Percentiles rank a stretch among this genome's conserved stretches.
Conservation (phyloP, 1,284 basidiomycete species). For the Serendipita sp. region DNA sequence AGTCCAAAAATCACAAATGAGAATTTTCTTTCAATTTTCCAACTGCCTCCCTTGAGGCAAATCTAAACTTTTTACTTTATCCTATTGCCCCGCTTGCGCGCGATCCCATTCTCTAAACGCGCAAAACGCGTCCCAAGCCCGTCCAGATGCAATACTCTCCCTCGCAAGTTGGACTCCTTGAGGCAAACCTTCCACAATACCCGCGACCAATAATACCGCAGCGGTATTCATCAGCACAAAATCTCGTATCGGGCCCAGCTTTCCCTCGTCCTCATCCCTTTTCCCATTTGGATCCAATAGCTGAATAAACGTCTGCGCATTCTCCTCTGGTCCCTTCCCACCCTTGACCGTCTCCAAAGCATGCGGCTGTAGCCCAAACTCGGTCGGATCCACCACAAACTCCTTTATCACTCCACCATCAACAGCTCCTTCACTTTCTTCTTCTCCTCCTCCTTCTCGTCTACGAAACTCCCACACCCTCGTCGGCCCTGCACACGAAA, state of each 20-base stretch:
- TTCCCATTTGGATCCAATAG: slow-evolving; percentile 38
- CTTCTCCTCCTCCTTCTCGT: slow-evolving; percentile 29
- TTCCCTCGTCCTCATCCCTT: slow-evolving; percentile 13
- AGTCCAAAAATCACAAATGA: too few relatives aligned
- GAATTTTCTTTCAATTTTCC: too few relatives aligned
- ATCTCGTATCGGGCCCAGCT: slow-evolving; percentile 48
- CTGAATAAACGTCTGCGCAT: slow-evolving; percentile 49
- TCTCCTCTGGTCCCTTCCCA: slow-evolving; percentile 50
- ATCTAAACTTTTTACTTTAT: too few relatives aligned
- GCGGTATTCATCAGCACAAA: slow-evolving; percentile 81
- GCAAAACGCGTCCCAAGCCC: slow-evolving; percentile 59
- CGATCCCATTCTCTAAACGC: slow-evolving; percentile 28
- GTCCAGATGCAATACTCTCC: slow-evolving; percentile 57
- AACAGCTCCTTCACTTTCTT: slow-evolving; percentile 24
- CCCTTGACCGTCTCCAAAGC: slow-evolving; percentile 59
- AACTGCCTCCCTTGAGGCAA: too few relatives aligned
- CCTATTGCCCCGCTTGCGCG: too few relatives aligned
- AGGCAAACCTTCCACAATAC: slow-evolving; percentile 51
- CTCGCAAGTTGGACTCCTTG: slow-evolving; percentile 63
- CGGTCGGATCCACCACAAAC: slow-evolving; percentile 26
- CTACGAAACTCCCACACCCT: slow-evolving; percentile 40
- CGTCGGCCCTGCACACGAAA: slow-evolving; percentile 85
- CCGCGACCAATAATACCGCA: slow-evolving; percentile 69
- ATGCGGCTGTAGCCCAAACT: slow-evolving; percentile 64
- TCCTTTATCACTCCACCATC: slow-evolving; percentile 9